Base-by-base conservation (phyloP, 768 basidiomycete genomes). In the Dacryopinax primogenitus region DNA sequence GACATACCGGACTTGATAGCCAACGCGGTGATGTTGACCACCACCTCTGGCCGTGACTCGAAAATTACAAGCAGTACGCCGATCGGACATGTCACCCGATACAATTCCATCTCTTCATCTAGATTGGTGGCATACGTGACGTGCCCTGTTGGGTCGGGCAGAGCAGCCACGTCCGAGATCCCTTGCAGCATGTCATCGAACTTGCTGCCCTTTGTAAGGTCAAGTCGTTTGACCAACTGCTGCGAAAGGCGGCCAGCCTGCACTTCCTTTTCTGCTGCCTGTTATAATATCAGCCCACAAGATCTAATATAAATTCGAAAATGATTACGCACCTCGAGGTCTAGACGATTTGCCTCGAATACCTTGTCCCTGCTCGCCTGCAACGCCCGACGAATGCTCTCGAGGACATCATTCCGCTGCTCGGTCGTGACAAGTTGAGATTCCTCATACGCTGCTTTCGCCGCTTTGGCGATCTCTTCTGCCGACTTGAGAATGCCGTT, bases 21-120 rank as follows among this genome's bases (percentile, higher is more conserved):
- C 71, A 98, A 78, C 0, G 93, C 84, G 3, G 96, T 91, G 68
- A 99, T 97, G 73, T 98, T 98, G 39, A 97, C 90, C 28, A 98
- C 92, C 13, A 99, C 95, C 74, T 99, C 96, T 0, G 96, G 96
- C 32, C 95, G 82, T 1, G 95, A 90, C 75, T 98, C 96, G 70
- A 99, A 99, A 67, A 99, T 95, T 67, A 98, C 91, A 62, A 99
- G 81, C 13, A 99, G 78, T 0, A 96, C 93, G 23, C 96, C 96
- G 68, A 99, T 94, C 0, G 96, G 94, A 72, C 95, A 98, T 0
- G 95, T 90, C 0, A 98, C 88, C 33, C 92, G 85, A 76, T 95
- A 92, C 1, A 99, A 81, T 69, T 96, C 90, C 23, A 98, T 80
- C 0, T 78, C 82, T 65, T 92, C 88, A 71, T 93, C 93, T 35